phyloP scores from a whole-genome alignment of 1,284 basidiomycete species.

The Austropuccinia psidii region DNA sequence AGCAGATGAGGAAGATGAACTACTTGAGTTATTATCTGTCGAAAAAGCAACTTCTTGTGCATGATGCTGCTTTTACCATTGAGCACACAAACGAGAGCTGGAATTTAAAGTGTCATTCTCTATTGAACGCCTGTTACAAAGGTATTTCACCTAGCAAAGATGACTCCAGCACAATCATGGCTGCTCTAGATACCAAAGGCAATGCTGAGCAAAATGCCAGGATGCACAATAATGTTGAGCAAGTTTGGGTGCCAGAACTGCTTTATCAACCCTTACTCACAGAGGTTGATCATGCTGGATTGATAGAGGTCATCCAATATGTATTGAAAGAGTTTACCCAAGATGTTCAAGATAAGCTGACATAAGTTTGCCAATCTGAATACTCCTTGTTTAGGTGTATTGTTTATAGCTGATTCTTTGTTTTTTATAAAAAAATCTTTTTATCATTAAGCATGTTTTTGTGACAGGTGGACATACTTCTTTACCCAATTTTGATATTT shows the following conservation, averaged over 20 bases:
- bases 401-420: slow-evolving; percentile 15
- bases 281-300: slow-evolving; percentile 85
- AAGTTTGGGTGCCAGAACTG: slow-evolving; percentile 84
- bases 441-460: slow-evolving; percentile 65
- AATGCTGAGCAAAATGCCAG: slow-evolving; percentile 59
- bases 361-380: slow-evolving; percentile 49
- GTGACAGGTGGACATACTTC: slow-evolving; percentile 74
- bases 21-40: slow-evolving; percentile 62
- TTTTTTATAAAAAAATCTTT: not conserved
- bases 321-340: slow-evolving; percentile 72
- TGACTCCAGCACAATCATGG: slow-evolving; percentile 53
- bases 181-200: slow-evolving; percentile 42
- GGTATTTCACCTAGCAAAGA: slow-evolving; percentile 58
- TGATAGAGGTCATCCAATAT: slow-evolving; percentile 81
- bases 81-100: slow-evolving; percentile 75
- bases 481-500: slow-evolving; percentile 62
- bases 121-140: slow-evolving; percentile 70
- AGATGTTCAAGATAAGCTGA: slow-evolving; percentile 59
- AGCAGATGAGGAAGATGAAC: slow-evolving; percentile 91
- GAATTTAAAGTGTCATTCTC: slow-evolving; percentile 65
- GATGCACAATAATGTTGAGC: slow-evolving; percentile 86
- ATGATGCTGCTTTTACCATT: slow-evolving; percentile 73
- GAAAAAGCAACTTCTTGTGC: slow-evolving; percentile 71
- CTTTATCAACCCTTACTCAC: slow-evolving; percentile 90
- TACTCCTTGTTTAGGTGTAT: not conserved